Conservation (phyloP, 2,329 filamentous ascomycete genomes). For the Epichloe bromicola region DNA sequence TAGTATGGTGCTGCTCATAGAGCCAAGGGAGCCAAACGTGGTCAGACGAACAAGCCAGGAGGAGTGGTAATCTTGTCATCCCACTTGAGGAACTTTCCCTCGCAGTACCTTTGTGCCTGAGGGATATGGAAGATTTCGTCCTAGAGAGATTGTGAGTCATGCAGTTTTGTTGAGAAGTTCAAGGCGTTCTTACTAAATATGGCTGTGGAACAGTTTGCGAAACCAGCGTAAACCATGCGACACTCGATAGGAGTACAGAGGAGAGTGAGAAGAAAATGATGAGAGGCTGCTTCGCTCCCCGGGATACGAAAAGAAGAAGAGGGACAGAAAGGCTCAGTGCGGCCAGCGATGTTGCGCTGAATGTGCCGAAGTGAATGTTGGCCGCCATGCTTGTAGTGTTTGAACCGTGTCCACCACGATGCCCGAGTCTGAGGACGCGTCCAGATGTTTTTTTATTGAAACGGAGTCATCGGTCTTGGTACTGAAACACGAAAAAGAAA, state of each 20-base stretch:
- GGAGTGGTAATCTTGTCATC: constrained; percentile 97
- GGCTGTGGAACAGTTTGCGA: constrained; percentile 33
- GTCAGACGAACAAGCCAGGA: constrained; percentile 52
- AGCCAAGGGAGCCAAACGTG: not conserved
- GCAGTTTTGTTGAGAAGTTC: not conserved
- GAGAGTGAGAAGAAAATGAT: not conserved
- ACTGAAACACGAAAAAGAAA: not conserved
- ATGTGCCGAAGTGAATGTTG: not conserved
- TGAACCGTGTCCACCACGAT: not conserved
- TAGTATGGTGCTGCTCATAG: not conserved
- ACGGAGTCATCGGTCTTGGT: not conserved
- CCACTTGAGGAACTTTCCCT: constrained; percentile 63
- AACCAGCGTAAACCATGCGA: constrained; percentile 13
- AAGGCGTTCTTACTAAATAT: constrained; percentile 33
- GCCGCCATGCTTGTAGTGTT: not conserved
- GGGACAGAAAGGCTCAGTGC: constrained; percentile 5
- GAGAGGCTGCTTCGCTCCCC: not conserved
- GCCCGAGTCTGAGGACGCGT: not conserved
- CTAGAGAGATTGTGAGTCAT: constrained; percentile 27
- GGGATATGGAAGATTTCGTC: constrained; percentile 84
- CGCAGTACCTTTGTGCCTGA: constrained; percentile 80
- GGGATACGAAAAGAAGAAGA: constrained; percentile 2
- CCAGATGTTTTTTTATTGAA: not conserved
- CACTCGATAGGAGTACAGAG: constrained; percentile 9
- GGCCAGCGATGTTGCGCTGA: not conserved